Conservation (phyloP, 78 protist species). For the Isochrysis galbana region DNA sequence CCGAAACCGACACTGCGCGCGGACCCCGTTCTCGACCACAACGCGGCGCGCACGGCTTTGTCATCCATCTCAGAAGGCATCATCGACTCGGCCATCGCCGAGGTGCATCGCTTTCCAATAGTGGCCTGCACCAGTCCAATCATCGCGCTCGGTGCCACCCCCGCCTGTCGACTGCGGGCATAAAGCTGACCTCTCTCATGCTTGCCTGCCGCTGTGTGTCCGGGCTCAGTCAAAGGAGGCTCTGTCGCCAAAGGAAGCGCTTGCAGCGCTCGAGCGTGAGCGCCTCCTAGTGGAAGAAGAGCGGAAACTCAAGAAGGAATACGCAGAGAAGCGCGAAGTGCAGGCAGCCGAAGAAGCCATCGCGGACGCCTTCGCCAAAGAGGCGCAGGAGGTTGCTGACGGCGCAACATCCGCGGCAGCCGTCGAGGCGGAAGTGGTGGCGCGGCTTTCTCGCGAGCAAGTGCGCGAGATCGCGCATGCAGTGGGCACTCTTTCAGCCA, state of each 20-base stretch:
- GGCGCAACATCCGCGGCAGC: neutral
- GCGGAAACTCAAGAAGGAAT: neutral
- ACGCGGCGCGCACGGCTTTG: no score
- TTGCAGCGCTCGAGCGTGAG: neutral
- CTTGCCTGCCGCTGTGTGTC: no score
- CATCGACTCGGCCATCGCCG: neutral
- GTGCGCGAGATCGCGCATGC: neutral
- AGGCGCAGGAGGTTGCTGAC: neutral
- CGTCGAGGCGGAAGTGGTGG: neutral
- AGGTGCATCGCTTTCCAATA: no score
- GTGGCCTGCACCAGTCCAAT: no score
- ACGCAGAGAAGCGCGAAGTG: neutral
- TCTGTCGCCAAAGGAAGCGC: neutral
- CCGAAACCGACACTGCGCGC: no score
- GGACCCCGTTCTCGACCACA: no score
- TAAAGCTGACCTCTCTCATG: no score
- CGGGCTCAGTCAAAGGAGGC: no score
- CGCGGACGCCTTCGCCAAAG: no score
- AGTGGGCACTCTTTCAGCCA: neutral
- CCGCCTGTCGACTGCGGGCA: no score
- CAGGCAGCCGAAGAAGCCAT: no score
- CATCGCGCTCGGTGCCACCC: no score
- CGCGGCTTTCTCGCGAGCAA: neutral
- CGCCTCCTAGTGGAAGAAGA: neutral
- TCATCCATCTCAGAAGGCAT: neutral